phyloP scores from a whole-genome alignment of 2,329 filamentous ascomycete genomes.

The Ceratocystis lukuohia region DNA sequence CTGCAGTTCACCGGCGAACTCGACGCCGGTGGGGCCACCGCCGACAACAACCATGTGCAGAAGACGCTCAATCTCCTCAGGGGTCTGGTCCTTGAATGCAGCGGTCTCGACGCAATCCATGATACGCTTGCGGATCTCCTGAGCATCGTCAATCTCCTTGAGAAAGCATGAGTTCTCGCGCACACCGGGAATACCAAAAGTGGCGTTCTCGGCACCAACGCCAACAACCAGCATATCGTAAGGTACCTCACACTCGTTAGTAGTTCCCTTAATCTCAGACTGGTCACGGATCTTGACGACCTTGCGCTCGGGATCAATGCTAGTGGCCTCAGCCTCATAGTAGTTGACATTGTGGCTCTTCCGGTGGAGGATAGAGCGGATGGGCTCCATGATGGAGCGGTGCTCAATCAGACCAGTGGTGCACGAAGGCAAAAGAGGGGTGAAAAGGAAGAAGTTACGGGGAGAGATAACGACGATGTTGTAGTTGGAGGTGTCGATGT shows the following conservation, averaged over 20 bases:
- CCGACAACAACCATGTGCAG: constrained; percentile 96
- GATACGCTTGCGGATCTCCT: constrained; percentile 93
- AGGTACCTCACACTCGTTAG: constrained; percentile 71
- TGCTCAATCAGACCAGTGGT: constrained; percentile 97
- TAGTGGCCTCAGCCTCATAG: constrained; percentile 95
- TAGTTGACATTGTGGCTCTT: constrained; percentile 89
- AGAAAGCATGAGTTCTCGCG: constrained; percentile 93
- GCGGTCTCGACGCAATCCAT: constrained; percentile 99
- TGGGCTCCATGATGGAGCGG: constrained; percentile 98
- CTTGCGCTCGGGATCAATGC: constrained; percentile 86
- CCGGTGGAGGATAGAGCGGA: constrained; percentile 87
- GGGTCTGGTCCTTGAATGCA: constrained; percentile 88
- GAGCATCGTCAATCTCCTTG: constrained; percentile 94
- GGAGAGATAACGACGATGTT: constrained; percentile 96
- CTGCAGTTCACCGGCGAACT: constrained; percentile 95
- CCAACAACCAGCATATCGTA: constrained; percentile 98
- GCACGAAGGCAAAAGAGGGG: constrained; percentile 89
- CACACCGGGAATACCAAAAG: constrained; percentile 93
- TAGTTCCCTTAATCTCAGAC: constrained; percentile 79
- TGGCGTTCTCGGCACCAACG: constrained; percentile 95
- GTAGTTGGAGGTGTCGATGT: constrained; percentile 97
- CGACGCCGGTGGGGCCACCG: constrained; percentile 90
- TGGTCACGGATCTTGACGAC: constrained; percentile 81
- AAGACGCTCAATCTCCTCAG: constrained; percentile 80
- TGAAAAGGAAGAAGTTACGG: constrained; percentile 99